These are phyloP conservation scores for Suillus plorans DNA, from an alignment of 768 basidiomycete genomes.

Conservation along the genomic window DNA sequence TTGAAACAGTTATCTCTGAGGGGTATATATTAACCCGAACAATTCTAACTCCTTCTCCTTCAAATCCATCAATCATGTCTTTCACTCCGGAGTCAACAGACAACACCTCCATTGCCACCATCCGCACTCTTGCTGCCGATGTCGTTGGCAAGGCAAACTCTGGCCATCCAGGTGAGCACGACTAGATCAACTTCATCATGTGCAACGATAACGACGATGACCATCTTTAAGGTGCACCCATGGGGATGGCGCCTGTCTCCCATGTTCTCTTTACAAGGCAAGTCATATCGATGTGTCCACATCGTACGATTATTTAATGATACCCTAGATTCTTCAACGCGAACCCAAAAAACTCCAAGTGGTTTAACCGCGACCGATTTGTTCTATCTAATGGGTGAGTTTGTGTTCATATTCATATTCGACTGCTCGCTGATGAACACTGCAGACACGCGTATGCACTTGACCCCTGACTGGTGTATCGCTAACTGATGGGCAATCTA, in stretches of 20 bases:
- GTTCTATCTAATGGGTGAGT: constrained; percentile 93
- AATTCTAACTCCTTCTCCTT: constrained; percentile 13
- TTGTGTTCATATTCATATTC: background rate
- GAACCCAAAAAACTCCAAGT: constrained; percentile 86
- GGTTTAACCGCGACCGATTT: constrained; percentile 97
- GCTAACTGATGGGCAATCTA: constrained; percentile 29
- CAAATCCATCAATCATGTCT: constrained; percentile 35
- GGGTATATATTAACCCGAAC: constrained; percentile 5
- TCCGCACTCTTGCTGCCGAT: constrained; percentile 75
- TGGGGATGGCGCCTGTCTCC: constrained; percentile 88
- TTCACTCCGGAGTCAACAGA: constrained; percentile 45
- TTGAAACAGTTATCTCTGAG: background rate
- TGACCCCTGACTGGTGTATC: constrained; percentile 1
- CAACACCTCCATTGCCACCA: constrained; percentile 63
- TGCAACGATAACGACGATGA: constrained; percentile 5
- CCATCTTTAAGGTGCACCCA: constrained; percentile 68
- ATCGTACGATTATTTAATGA: constrained; percentile 1
- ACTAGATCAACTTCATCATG: background rate
- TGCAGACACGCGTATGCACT: constrained; percentile 70
- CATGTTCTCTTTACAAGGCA: constrained; percentile 81
- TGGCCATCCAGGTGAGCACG: constrained; percentile 76
- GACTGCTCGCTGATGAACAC: constrained; percentile 14
- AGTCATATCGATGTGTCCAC: background rate
- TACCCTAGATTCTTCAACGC: constrained; percentile 73
- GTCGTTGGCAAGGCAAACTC: constrained; percentile 88